phyloP scores from a whole-genome alignment of 164 flowering plant genomes.

The Houttuynia cordata region DNA sequence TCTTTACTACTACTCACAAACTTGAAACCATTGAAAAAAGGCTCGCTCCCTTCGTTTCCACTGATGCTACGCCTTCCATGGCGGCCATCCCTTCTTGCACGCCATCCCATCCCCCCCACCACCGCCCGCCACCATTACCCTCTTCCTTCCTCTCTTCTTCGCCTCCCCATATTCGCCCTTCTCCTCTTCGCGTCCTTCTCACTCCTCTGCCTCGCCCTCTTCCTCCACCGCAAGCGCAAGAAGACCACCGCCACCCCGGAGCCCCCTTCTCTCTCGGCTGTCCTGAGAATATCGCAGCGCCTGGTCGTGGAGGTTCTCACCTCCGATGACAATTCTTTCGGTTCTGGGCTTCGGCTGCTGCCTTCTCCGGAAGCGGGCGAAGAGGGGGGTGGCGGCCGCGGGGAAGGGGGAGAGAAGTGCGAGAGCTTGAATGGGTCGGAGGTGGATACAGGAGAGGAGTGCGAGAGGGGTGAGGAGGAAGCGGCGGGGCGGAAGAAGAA shows the following conservation, averaged over 20 bases:
- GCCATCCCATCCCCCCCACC: no score
- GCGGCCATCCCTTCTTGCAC: no score
- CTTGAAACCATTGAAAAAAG: no score
- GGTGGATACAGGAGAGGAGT: conserved; percentile 12
- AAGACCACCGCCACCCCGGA: no score
- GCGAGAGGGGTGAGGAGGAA: conserved; percentile 10
- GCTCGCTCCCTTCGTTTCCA: no score
- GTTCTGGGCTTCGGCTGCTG: not conserved
- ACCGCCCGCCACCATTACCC: no score
- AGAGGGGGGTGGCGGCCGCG: not conserved
- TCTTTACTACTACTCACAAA: no score
- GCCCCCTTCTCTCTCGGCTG: no score
- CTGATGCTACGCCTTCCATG: no score
- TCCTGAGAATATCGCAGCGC: no score
- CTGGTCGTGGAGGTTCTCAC: conserved; percentile 41
- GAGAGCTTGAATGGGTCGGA: conserved; percentile 19
- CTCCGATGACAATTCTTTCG: conserved; percentile 16
- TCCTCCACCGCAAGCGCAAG: not conserved
- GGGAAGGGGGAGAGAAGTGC: conserved; percentile 2
- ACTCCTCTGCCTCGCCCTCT: not conserved
- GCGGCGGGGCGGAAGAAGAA: conserved; percentile 32
- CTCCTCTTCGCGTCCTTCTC: not conserved
- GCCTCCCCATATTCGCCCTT: not conserved
- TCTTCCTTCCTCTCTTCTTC: no score
- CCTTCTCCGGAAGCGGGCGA: conserved; percentile 1